Conservation (phyloP, 140 eudicot genomes). For the Oenanthe javanica region DNA sequence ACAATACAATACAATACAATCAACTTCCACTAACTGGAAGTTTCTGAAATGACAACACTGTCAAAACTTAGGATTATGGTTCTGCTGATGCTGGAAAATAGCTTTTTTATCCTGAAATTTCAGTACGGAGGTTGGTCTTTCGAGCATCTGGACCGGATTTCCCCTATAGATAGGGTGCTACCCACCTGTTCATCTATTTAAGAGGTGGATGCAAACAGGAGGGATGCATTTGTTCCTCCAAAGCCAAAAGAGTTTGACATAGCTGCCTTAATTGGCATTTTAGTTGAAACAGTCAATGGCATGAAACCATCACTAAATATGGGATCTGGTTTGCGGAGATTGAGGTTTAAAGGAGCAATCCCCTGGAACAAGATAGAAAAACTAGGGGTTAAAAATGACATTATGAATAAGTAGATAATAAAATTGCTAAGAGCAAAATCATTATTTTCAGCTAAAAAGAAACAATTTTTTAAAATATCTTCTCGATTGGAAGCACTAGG, state of each 20-base stretch:
- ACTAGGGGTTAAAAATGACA: neutral
- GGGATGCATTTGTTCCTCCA: constrained; percentile 88
- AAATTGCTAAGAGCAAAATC: neutral
- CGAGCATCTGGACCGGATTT: neutral
- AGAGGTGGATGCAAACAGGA: constrained; percentile 48
- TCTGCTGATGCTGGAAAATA: neutral
- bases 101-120: neutral
- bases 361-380: constrained; percentile 45
- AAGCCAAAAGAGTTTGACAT: constrained; percentile 92
- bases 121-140: neutral
- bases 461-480: neutral
- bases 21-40: neutral
- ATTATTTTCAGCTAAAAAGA: neutral
- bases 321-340: constrained; percentile 72
- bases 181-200: constrained; percentile 1
- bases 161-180: neutral
- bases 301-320: constrained; percentile 51
- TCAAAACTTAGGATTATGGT: neutral
- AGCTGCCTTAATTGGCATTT: constrained; percentile 63
- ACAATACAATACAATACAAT: neutral
- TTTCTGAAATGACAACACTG: neutral
- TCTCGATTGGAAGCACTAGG: neutral
- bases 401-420: neutral
- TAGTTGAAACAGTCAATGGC: constrained; percentile 59
- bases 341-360: constrained; percentile 74